Evolutionary conservation across 805 yeast genomes (phyloP), one percentile per base, ranked within the genome.

Genomic region (Myxozyma mucilagina): DNA sequence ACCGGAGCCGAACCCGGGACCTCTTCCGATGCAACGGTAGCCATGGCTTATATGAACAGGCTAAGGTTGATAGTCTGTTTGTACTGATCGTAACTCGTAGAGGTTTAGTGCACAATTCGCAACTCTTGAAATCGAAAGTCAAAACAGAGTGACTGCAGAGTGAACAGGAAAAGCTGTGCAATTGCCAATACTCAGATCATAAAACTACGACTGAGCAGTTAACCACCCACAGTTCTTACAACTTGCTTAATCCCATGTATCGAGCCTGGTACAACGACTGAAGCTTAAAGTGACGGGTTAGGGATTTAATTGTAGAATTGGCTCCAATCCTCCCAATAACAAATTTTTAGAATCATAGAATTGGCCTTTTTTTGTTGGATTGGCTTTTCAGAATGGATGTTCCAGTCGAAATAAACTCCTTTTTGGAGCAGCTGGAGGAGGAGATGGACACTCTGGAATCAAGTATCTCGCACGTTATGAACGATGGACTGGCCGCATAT

Each of bases 391-490:
- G 34, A 29, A 48, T 48, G 52, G 36, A 31, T 3, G 29, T 24
- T 11, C 32, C 53, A 18, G 58, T 53, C 4, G 35, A 42, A 11
- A 32, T 53, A 8, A n/a, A n/a, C 13, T 42, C 57, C 13, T 34
- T 49, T 35, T 41, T 60, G 13, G 52, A 41, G 18, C 49, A 24
- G 20, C 35, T 61, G n/a, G 47, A 53, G 14, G 18, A 18, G 4
- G 53, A 61, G 38, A 57, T 63, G 42, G 44, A 35, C 18, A 34
- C 32, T 9, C 47, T 60, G 10, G 61, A 60, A 18, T 14, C 55
- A 31, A 53, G 59, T 16, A 24, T 56, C 14, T 24, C 54, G n/a
- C 38, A 34, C n/a, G 11, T 62, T 18, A 35, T 35, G 11, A 50
- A 29, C 20, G 52, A 18, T 11, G 56, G 56, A 11, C 11, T 59